Conservation (phyloP, 2,329 filamentous ascomycete species). For the Ceratocystis destructans region DNA sequence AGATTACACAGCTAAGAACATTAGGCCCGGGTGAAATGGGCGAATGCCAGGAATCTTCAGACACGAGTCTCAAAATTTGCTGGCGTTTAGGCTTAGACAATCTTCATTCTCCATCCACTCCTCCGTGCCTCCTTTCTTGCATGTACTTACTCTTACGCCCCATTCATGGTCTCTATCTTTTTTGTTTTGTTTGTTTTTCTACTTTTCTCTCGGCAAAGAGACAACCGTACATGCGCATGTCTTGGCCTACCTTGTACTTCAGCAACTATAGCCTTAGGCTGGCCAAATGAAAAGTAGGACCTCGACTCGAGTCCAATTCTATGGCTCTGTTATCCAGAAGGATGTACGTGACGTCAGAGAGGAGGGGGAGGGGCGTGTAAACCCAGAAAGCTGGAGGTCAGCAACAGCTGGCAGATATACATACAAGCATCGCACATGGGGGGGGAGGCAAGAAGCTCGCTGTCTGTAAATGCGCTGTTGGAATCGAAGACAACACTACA, state of each 20-base stretch:
- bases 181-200: too few relatives aligned
- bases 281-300: background rate
- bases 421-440: background rate
- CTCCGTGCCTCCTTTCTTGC: background rate
- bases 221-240: background rate
- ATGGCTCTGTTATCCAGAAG: background rate
- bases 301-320: background rate
- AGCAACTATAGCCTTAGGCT: background rate
- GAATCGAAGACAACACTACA: background rate
- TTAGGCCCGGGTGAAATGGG: background rate
- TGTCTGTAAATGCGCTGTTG: background rate
- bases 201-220: background rate
- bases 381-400: background rate
- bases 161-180: too few relatives aligned
- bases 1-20: background rate
- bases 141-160: background rate
- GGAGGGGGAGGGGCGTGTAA: too few relatives aligned
- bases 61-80: background rate
- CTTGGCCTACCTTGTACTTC: background rate
- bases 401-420: background rate
- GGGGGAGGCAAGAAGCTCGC: background rate
- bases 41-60: background rate
- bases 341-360: background rate
- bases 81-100: constrained; percentile 1
- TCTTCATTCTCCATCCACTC: background rate